Conservation (phyloP, 106 monocot species). For the Allium fistulosum region DNA sequence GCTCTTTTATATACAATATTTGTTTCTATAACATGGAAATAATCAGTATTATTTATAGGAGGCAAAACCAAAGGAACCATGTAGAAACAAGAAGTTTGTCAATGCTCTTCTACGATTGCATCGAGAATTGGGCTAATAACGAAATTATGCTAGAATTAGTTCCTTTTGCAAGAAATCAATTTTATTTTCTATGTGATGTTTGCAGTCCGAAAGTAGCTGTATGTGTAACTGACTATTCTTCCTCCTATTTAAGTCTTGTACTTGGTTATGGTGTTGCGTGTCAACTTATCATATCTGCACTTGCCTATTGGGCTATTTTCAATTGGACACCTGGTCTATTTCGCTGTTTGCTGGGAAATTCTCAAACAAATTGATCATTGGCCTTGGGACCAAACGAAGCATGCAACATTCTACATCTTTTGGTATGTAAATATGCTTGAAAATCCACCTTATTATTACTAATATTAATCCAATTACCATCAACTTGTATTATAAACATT, state of each 20-base stretch:
- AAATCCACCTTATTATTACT: too few relatives aligned
- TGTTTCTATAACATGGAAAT: background rate
- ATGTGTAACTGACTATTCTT: constrained; percentile 62
- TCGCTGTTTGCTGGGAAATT: constrained; percentile 69
- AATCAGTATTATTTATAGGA: constrained; percentile 32
- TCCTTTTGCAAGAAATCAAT: background rate
- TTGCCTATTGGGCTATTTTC: constrained; percentile 86
- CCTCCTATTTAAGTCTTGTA: constrained; percentile 46
- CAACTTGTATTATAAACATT: too few relatives aligned
- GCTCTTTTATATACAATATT: background rate
- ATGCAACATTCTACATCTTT: constrained; percentile 75
- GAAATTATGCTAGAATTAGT: background rate
- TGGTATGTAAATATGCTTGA: constrained; percentile 44
- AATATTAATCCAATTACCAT: too few relatives aligned
- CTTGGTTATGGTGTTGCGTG: constrained; percentile 76
- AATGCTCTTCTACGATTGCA: constrained; percentile 79
- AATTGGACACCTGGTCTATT: constrained; percentile 88
- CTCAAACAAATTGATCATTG: constrained; percentile 46
- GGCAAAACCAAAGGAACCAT: constrained; percentile 73
- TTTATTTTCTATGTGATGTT: constrained; percentile 3
- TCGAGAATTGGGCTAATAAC: constrained; percentile 84
- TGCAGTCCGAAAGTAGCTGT: constrained; percentile 78
- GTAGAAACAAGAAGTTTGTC: constrained; percentile 87
- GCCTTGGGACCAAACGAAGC: constrained; percentile 90
- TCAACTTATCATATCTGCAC: constrained; percentile 72